Conservation (phyloP, 371 early-diverging fungal genomes). For the Rhizopus arrhizus region DNA sequence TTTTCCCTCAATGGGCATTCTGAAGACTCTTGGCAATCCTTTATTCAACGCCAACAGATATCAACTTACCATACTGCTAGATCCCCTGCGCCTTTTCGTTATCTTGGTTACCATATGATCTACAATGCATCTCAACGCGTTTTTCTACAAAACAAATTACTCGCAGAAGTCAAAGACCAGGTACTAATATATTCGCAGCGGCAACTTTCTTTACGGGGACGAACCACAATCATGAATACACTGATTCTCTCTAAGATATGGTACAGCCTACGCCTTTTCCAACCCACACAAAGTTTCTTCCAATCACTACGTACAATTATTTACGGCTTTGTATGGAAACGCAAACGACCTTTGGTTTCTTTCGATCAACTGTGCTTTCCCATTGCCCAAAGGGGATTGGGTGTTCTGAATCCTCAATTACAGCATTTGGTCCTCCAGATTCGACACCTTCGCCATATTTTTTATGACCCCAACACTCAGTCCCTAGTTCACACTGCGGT, state of each 20-base stretch:
- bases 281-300: slow-evolving; percentile 2
- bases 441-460: slow-evolving; percentile 3
- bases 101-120: slow-evolving; percentile 2
- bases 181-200: not conserved
- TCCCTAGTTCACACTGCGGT: not conserved
- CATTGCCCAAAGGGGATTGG: slow-evolving; percentile 18
- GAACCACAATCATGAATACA: not conserved
- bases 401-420: not conserved
- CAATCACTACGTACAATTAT: not conserved
- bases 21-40: not conserved
- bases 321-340: slow-evolving; percentile 3
- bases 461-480: not conserved
- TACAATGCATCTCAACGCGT: not conserved
- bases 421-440: slow-evolving; percentile 11
- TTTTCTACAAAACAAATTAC: not conserved
- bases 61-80: not conserved
- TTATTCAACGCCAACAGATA: not conserved
- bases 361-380: slow-evolving; percentile 6
- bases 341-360: not conserved
- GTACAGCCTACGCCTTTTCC: slow-evolving; percentile 1
- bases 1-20: not conserved
- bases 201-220: not conserved
- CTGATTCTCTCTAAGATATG: slow-evolving; percentile 9
- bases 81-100: slow-evolving; percentile 3
- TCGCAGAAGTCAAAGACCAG: not conserved